Base-by-base conservation (phyloP, 1,284 basidiomycete species). In the Sporisorium graminicola region DNA sequence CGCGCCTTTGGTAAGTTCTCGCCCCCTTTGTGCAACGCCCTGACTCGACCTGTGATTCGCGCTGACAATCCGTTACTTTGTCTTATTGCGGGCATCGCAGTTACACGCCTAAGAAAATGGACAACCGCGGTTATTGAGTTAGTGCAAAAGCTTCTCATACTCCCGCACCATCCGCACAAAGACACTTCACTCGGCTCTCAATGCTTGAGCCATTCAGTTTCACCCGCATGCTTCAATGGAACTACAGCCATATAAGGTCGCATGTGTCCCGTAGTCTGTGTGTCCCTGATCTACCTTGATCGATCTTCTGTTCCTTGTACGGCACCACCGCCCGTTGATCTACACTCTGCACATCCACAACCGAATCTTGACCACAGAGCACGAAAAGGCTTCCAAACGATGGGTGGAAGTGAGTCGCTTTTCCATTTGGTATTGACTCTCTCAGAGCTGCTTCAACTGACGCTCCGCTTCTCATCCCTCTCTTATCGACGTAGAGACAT, bases 1-100 rank as follows among this genome's bases (percentile, higher is more conserved):
- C 8, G 14, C 49, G 20, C 62, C 66, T 18, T 35, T 71, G 56
- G 75, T 77, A 51, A 74, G 75, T 77, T 13, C 20, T 20, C n/a
- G 3, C 27, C 13, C 14, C 26, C 10, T 13, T 18, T 49, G 12
- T 8, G 5, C 3, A 24, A 14, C 26, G 13, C 35, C 3, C 35
- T 37, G 35, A 13, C 35, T 14, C 35, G 35, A 6, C 35, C 14
- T 13, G 12, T 37, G 3, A 3, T 37, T 14, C 35, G 37, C 8
- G 29, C 47, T 50, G 27, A 50, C 47, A 31, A 16, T 9, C 10
- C n/a, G 5, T n/a, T 43, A 6, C 16, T 16, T 20, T 40, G 37
- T 40, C 18, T n/a, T 12, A 18, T 40, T 18, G 37, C 37, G 16
- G 37, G 5, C 5, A 18, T n/a, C 16, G 40, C 9, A 43, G 40